Base-by-base conservation (phyloP, 2,329 filamentous ascomycete species). In the Pseudophaeomoniella oleicola region DNA sequence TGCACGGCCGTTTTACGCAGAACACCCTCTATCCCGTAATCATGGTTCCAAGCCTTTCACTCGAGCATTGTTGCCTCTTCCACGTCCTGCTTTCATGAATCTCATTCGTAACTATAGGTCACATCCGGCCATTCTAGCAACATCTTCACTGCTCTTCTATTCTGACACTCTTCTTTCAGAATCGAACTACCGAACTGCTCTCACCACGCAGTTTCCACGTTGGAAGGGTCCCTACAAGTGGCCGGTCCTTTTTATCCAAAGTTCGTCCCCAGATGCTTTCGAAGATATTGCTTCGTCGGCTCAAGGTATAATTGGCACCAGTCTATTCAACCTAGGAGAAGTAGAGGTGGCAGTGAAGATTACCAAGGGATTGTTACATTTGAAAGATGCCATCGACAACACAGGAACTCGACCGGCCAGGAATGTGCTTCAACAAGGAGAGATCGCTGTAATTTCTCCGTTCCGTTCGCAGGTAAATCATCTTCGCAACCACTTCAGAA, bases 91-190 rank as follows among this genome's bases (percentile, higher is more conserved):
- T 2, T 66, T 66, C 42, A 50, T 55, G 19, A 60, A 64, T 35
- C 49, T 66, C 1, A 55, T 57, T 12, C 54, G 60, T 17, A 65
- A 66, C 44, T 66, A 66, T 45, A 58, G 63, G 37, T 64, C 61
- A 27, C 62, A 66, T 37, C 56, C 59, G 4, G 53, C 62, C 16
- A 64, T 66, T 37, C 51, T 66, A 16, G 52, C 54, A 11, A 50
- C 62, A 4, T 58, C 62, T 2, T 57, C 51, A 18, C 45, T 51
- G 2, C 48, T 63, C 15, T 64, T 64, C 47, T 65, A 66, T 44
- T 46, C 54, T 42, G 56, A 66, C 42, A 64, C 60, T 1, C 47
- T 66, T 3, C 53, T 63, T 18, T 58, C 61, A 4, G 58, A 62
- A 48, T 54, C 56, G 19, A 39, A 34, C 2, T 32, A 42, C 29